Base-by-base conservation (phyloP, 257 asterid genomes). In the Cordia subcordata region DNA sequence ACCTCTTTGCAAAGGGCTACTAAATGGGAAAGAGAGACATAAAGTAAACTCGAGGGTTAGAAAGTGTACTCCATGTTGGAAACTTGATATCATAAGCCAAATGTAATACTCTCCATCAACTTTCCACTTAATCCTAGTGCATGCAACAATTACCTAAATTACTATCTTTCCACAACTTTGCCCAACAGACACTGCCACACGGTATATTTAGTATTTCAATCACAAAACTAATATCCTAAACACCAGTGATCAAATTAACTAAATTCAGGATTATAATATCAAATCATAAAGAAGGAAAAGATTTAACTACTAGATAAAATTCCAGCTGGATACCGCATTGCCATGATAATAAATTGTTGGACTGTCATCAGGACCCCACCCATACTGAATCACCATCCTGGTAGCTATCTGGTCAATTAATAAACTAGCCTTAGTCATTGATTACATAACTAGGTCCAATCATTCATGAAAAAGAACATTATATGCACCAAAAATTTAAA, bases 341-440 rank as follows among this genome's bases (percentile, higher is more conserved):
- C 95, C 81, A 55, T 88, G 85, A 76, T 82, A 92, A 78, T 92
- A 92, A 72, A 92, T 75, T 53, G 83, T 77, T 32, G 93, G 89
- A 70, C 94, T 88, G 60, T 84, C 93, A 72, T 88, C 96, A 18
- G 90, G 94, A 16, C 90, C 94, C 98, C 98, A 92, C n/a, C 96
- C 98, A 72, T 70, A 92, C 66, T 88, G 96, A 68, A 86, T 71
- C 72, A 92, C 96, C 99, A 92, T 92, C 77, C 83, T 64, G 44
- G 96, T 92, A 40, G 99, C 95, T 75, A 92, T 88, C 99, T 92
- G 86, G 70, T 59, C 27, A 53, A 4, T 18, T 13, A 21, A 64
- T 67, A 69, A 68, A 65, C 52, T 11, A 53, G 8, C 32, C 56
- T 40, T 39, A 64, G 56, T 61, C 67, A 60, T 56, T 61, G 53